These are phyloP conservation scores for Crucibulum laeve DNA, from an alignment of 768 basidiomycete species.

Conservation along the genomic window DNA sequence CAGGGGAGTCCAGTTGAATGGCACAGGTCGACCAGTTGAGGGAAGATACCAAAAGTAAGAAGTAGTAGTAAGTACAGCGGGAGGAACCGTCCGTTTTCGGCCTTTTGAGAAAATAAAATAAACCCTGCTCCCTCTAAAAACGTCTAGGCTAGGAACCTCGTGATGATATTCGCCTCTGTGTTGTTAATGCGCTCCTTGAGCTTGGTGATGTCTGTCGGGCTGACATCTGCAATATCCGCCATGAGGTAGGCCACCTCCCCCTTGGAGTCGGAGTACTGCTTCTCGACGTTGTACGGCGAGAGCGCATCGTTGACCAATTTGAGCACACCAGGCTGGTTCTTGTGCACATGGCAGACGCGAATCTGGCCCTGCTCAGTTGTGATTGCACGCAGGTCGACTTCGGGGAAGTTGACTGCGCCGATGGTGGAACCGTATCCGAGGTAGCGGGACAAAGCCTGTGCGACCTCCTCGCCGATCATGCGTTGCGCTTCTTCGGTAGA, in stretches of 20 bases:
- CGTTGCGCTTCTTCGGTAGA: constrained; percentile 98
- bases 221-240: constrained; percentile 94
- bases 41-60: constrained; percentile 19
- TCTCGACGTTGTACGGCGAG: constrained; percentile 96
- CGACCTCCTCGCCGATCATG: constrained; percentile 96
- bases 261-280: constrained; percentile 98
- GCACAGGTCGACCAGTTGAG: constrained; percentile 29
- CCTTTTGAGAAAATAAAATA: constrained; percentile 19
- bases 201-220: constrained; percentile 69
- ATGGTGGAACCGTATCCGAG: constrained; percentile 88
- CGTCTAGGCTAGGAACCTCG: constrained; percentile 67
- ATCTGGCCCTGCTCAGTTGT: constrained; percentile 79
- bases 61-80: constrained; percentile 14
- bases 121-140: too few relatives aligned
- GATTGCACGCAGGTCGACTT: constrained; percentile 94
- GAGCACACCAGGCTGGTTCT: constrained; percentile 93
- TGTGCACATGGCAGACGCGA: constrained; percentile 93
- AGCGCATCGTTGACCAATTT: constrained; percentile 92
- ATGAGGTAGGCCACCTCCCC: constrained; percentile 92
- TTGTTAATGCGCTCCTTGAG: constrained; percentile 75
- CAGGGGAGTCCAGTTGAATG: constrained; percentile 47
- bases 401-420: constrained; percentile 98
- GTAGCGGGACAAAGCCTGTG: constrained; percentile 80
- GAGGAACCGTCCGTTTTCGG: constrained; percentile 29
- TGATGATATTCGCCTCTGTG: constrained; percentile 86